A percentile compares a stretch with the other conserved stretches of the same genome.
These are phyloP conservation scores for Astrothelium subdiscretum DNA, from an alignment of 495 filamentous ascomycete species.

Conservation along the genomic window DNA sequence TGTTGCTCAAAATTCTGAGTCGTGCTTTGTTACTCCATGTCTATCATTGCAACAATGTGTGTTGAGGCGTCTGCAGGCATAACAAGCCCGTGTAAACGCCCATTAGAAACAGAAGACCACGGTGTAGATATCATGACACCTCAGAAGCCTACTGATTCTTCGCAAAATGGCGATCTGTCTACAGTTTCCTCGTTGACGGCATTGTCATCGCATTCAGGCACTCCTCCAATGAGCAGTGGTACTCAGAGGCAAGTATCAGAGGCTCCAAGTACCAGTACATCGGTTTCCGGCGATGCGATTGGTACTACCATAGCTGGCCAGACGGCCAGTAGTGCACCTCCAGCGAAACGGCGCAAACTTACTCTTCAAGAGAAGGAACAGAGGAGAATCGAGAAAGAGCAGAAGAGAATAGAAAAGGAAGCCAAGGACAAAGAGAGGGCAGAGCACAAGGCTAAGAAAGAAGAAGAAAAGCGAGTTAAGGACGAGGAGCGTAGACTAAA, in stretches of 20 bases:
- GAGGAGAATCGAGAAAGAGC: slow-evolving; percentile 34
- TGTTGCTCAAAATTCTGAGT: not conserved
- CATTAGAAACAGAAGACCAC: not conserved
- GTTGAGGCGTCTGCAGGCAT: not conserved
- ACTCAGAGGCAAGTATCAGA: not conserved
- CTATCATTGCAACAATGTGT: not conserved
- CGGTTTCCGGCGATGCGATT: not conserved
- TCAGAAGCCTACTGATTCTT: not conserved
- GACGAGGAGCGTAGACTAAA: slow-evolving; percentile 21
- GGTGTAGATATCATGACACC: not conserved
- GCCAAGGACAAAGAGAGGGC: slow-evolving; percentile 32
- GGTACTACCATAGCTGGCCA: not conserved
- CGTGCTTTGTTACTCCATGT: not conserved
- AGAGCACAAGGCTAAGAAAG: slow-evolving; percentile 23
- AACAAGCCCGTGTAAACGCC: not conserved
- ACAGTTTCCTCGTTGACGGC: not conserved
- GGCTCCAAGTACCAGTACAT: not conserved
- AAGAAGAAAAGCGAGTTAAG: slow-evolving; percentile 29
- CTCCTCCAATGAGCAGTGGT: not conserved
- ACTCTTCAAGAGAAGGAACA: slow-evolving; percentile 33
- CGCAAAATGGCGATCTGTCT: not conserved
- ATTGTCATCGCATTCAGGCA: not conserved
- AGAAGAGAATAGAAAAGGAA: slow-evolving; percentile 25
- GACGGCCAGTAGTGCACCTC: not conserved
- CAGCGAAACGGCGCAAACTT: slow-evolving; percentile 29